These are phyloP conservation scores for Penicillium bialowiezense DNA, from an alignment of 495 filamentous ascomycete genomes.

Conservation along the genomic window DNA sequence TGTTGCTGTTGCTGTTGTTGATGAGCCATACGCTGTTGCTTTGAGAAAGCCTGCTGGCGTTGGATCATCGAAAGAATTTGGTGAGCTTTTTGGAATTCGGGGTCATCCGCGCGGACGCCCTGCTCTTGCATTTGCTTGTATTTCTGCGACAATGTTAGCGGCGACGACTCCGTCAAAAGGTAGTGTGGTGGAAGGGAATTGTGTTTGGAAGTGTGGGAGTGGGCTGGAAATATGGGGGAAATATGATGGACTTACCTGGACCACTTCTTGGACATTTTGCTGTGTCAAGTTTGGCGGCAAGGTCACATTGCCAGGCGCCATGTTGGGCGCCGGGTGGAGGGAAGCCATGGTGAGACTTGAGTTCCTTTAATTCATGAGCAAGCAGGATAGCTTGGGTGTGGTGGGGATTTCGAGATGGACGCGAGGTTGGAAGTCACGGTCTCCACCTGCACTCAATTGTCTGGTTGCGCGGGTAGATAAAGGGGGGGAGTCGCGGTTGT, in stretches of 20 bases:
- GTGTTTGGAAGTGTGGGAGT: neutral
- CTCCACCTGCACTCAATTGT: constrained; percentile 22
- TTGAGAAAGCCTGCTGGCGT: constrained; percentile 52
- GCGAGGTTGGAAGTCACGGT: constrained; percentile 8
- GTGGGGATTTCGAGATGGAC: constrained; percentile 19
- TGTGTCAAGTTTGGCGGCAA: constrained; percentile 56
- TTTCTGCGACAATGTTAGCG: constrained; percentile 54
- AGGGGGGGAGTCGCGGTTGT: constrained; percentile 5
- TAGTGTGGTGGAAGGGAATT: neutral
- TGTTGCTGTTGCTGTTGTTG: constrained; percentile 44
- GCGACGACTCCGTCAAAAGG: neutral
- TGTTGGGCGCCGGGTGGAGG: constrained; percentile 64
- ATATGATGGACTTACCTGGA: constrained; percentile 45
- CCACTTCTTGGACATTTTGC: constrained; percentile 61
- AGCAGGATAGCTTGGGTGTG: constrained; percentile 10
- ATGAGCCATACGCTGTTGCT: constrained; percentile 44
- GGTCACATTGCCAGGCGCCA: constrained; percentile 57
- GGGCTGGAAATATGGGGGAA: neutral
- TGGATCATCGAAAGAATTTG: constrained; percentile 64
- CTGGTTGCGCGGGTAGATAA: constrained; percentile 21
- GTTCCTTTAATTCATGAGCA: constrained; percentile 32
- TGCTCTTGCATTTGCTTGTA: constrained; percentile 77
- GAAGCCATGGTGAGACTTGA: constrained; percentile 66
- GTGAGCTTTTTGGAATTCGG: constrained; percentile 74
- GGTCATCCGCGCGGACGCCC: constrained; percentile 70